Conservation (phyloP, 129 eudicot genomes). For the Rutidosis leptorrhynchoides region DNA sequence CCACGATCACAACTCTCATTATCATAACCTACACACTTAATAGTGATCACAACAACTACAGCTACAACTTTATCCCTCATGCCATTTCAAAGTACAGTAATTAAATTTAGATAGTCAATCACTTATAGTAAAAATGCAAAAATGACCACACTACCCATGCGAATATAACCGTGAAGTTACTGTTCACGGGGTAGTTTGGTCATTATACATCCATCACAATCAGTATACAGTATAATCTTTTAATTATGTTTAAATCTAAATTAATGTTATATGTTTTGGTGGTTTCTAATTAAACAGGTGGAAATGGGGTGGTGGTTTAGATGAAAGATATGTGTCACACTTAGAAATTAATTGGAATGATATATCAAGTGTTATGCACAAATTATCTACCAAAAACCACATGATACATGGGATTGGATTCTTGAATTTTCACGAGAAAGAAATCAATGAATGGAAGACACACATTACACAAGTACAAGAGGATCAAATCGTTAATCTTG, state of each 20-base stretch:
- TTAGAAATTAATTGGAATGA: conserved; percentile 61
- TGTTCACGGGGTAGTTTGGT: no score
- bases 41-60: conserved; percentile 40
- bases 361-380: conserved; percentile 44
- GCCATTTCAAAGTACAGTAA: conserved; percentile 45
- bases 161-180: no score
- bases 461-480: conserved; percentile 46
- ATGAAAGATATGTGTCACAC: conserved; percentile 51
- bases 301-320: conserved; percentile 34
- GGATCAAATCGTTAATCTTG: conserved; percentile 43
- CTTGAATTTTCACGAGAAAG: conserved; percentile 62
- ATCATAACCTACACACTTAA: conserved; percentile 53
- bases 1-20: conserved; percentile 52
- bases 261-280: neutral
- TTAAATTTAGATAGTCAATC: neutral
- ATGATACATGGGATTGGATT: conserved; percentile 69
- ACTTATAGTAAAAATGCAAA: no score
- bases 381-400: conserved; percentile 41
- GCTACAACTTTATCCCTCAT: conserved; percentile 34
- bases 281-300: conserved; percentile 30
- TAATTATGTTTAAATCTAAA: neutral
- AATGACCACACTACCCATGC: no score
- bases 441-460: conserved; percentile 55
- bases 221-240: neutral
- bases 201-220: no score